A percentile compares a stretch with the other conserved stretches of the same genome.
Evolutionary conservation across 2,329 filamentous ascomycete species (phyloP).

Genomic region (Paecilomyces variotii): DNA sequence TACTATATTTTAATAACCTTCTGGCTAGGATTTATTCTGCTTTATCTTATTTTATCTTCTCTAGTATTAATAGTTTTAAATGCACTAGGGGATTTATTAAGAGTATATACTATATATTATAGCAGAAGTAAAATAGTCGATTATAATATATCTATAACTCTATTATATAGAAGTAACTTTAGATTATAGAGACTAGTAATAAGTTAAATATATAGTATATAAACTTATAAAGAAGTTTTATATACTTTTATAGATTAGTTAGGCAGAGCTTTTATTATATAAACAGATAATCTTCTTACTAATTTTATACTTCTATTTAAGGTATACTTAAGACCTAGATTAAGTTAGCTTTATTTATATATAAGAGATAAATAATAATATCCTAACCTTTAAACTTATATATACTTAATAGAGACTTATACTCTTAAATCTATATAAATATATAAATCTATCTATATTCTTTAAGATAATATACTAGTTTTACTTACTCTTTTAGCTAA

Average conservation of each 20-base stretch:
- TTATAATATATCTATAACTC: slow-evolving; percentile 77
- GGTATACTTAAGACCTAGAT: slow-evolving; percentile 55
- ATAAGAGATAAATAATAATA: not conserved
- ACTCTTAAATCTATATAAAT: slow-evolving; percentile 70
- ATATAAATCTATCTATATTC: slow-evolving; percentile 69
- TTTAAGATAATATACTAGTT: too few species aligned
- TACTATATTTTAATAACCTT: slow-evolving; percentile 65
- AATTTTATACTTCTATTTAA: slow-evolving; percentile 60
- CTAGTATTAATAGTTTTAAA: slow-evolving; percentile 67
- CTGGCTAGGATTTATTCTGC: slow-evolving; percentile 52
- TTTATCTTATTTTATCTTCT: slow-evolving; percentile 57
- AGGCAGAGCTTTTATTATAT: slow-evolving; percentile 52
- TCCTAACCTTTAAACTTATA: slow-evolving; percentile 65
- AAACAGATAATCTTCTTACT: slow-evolving; percentile 15
- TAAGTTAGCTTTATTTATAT: not conserved
- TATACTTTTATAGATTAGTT: slow-evolving; percentile 66
- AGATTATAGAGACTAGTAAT: slow-evolving; percentile 75
- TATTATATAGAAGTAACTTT: slow-evolving; percentile 87
- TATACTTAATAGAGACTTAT: slow-evolving; percentile 69
- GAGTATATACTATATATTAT: slow-evolving; percentile 78
- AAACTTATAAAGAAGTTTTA: slow-evolving; percentile 73
- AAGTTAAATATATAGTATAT: slow-evolving; percentile 93
- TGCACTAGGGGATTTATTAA: slow-evolving; percentile 62
- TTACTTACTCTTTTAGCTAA: slow-evolving; percentile 40
- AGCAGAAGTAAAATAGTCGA: slow-evolving; percentile 84